These are phyloP conservation scores for Saccharomyces kudriavzevii DNA, from an alignment of 805 yeast species.

Conservation along the genomic window DNA sequence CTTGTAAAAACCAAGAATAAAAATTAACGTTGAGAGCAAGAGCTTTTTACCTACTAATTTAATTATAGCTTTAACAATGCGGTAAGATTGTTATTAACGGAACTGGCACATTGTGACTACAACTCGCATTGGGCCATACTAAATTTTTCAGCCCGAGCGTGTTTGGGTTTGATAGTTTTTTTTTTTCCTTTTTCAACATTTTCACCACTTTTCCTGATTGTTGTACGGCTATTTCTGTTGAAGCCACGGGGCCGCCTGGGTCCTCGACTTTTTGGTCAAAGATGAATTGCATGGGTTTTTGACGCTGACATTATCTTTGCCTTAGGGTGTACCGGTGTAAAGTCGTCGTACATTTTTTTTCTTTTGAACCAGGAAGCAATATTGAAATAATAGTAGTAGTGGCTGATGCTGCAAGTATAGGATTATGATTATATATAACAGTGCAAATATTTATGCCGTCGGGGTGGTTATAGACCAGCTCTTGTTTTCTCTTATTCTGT, in stretches of 20 bases:
- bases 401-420: not conserved
- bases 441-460: not conserved
- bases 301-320: not conserved
- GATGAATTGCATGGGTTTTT: not conserved
- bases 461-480: conserved; percentile 21
- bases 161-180: not conserved
- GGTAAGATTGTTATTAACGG: not conserved
- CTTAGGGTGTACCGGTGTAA: not conserved
- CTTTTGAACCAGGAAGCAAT: not conserved
- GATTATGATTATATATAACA: not conserved
- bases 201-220: not conserved
- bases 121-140: not conserved
- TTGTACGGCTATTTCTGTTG: not conserved
- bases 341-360: not conserved
- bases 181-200: not conserved
- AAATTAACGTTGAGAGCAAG: not conserved
- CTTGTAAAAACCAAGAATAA: not conserved
- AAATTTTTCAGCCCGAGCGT: not conserved
- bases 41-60: not conserved
- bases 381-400: not conserved
- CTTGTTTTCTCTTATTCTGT: conserved; percentile 19
- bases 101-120: not conserved
- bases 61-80: not conserved
- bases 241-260: too few relatives aligned
- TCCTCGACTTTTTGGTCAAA: too few relatives aligned